Base-by-base conservation (phyloP, 805 yeast species). In the Ogataea trehaloabstinens region DNA sequence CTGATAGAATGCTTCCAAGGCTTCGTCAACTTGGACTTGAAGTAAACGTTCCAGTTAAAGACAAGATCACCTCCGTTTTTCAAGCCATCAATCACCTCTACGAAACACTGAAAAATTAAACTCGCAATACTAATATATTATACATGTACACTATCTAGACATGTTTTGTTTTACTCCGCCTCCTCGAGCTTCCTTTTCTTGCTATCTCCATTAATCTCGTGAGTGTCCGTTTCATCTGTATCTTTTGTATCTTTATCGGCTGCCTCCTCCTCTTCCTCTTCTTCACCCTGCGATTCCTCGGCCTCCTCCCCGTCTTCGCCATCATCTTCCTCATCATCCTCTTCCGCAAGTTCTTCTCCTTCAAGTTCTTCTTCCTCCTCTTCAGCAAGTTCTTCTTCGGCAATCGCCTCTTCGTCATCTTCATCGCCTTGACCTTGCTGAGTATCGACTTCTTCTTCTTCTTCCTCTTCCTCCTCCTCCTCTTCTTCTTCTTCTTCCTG, bases 1-100 rank as follows among this genome's bases (percentile, higher is more conserved):
- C 89, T 1, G 89, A 82, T 52, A 73, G 71, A 50, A 74, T 82
- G 80, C 50, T 50, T 3, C 28, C 25, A 43, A 55, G 40, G 25
- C 53, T 41, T 18, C 43, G 38, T 12, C 17, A 27, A 12, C 13
- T 31, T 37, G 10, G 40, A 36, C 18, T 12, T 12, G 7, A 30
- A 36, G 1, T 6, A 11, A 5, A 30, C 20, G 21, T 17, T 16
- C 38, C 37, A 4, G 32, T 44, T 6, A 40, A 44, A 8, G 24
- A 17, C 16, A 24, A 41, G 27, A 61, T 70, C 8, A 73, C 76
- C 0, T 44, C 42, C n/a, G 54, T 66, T 2, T 73, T 72, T 45
- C 78, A 73, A 47, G 43, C 61, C 2, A 57, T 73, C 4, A 73
- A 73, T 42, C 58, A 53, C 12, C 24, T 68, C 1, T 70, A 70